Conservation (phyloP, 1,284 basidiomycete species). For the Phellopilus nigrolimitatus region DNA sequence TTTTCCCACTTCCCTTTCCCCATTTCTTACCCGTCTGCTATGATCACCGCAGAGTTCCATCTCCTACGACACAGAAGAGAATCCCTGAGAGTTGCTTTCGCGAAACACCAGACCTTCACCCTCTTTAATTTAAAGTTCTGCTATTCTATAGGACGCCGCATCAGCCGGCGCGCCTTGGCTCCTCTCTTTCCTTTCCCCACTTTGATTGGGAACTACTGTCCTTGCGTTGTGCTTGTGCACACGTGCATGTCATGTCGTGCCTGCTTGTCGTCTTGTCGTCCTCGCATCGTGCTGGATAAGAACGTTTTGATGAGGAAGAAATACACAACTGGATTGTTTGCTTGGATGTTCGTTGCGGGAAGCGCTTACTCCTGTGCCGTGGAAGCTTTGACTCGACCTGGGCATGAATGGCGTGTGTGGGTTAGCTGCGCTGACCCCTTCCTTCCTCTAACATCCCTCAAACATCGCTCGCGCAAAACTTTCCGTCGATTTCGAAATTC, state of each 20-base stretch:
- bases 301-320: conserved; percentile 9
- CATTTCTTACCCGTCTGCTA: background rate
- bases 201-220: conserved; percentile 4
- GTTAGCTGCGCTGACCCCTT: too few relatives aligned
- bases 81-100: conserved; percentile 18
- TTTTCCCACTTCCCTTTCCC: background rate
- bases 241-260: background rate
- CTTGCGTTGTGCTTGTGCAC: conserved; percentile 1
- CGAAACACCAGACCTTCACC: conserved; percentile 14
- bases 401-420: too few relatives aligned
- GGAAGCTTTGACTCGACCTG: too few relatives aligned
- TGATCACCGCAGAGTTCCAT: background rate
- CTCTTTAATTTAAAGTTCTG: conserved; percentile 1
- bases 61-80: conserved; percentile 16
- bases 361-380: background rate
- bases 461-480: too few relatives aligned
- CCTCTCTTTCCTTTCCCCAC: background rate
- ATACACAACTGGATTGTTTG: conserved; percentile 18
- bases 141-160: conserved; percentile 19
- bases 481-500: too few relatives aligned
- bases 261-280: conserved; percentile 12
- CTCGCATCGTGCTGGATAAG: conserved; percentile 6
- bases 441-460: too few relatives aligned
- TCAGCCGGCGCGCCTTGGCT: conserved; percentile 13
- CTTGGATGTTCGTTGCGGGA: background rate